Conservation (phyloP, 805 yeast species). For the Lachancea nothofagi region DNA sequence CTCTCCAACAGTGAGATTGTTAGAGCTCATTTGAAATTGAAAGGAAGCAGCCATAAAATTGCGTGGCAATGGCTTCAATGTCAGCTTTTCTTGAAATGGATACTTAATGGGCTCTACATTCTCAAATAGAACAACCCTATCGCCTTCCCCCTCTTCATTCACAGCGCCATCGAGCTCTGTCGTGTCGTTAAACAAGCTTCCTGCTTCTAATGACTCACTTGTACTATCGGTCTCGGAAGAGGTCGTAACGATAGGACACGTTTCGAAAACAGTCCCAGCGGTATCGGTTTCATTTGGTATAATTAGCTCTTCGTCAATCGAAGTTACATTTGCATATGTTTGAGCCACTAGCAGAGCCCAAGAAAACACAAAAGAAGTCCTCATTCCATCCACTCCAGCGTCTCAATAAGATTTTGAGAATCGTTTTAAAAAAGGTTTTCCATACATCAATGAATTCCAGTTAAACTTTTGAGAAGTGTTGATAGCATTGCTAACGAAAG, state of each 20-base stretch:
- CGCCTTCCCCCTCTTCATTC: neutral
- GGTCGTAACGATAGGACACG: neutral
- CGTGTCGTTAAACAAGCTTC: neutral
- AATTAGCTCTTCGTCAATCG: slow-evolving; percentile 8
- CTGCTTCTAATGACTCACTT: neutral
- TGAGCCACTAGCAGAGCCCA: neutral
- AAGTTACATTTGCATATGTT: neutral
- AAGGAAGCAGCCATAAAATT: slow-evolving; percentile 68
- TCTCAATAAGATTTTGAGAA: too few relatives aligned
- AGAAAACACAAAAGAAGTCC: neutral
- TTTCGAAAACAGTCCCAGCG: slow-evolving; percentile 6
- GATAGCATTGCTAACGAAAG: slow-evolving; percentile 1
- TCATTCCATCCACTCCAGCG: slow-evolving; percentile 5
- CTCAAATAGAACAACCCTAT: slow-evolving; percentile 1
- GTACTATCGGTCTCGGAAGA: neutral
- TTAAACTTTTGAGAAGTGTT: neutral
- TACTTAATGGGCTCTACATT: slow-evolving; percentile 18
- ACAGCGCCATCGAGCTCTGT: neutral
- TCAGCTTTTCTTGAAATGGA: slow-evolving; percentile 57
- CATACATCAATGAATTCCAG: too few relatives aligned
- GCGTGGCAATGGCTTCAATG: slow-evolving; percentile 65
- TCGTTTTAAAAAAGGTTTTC: too few relatives aligned
- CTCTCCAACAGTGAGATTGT: slow-evolving; percentile 31
- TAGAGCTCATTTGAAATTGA: slow-evolving; percentile 58
- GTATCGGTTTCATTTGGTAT: slow-evolving; percentile 6